phyloP scores from a whole-genome alignment of 371 early-diverging fungal genomes.

The Synchytrium microbalum region DNA sequence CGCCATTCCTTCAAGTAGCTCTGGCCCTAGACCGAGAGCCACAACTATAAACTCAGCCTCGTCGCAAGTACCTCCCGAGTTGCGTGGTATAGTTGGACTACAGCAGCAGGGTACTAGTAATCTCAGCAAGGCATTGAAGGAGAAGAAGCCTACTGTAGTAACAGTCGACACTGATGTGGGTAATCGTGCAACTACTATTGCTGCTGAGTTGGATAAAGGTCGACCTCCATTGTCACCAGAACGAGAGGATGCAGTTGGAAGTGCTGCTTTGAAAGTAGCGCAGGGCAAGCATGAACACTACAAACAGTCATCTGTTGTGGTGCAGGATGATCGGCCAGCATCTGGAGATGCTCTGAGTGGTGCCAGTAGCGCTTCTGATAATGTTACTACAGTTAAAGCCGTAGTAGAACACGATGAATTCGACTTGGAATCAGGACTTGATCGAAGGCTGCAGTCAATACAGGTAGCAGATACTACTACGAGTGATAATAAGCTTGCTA shows the following conservation, averaged over 20 bases:
- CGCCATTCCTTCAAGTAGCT: not conserved
- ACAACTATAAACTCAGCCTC: not conserved
- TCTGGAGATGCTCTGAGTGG: not conserved
- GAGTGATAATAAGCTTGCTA: too few species aligned
- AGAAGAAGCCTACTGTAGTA: too few species aligned
- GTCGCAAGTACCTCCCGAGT: not conserved
- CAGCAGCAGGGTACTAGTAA: not conserved
- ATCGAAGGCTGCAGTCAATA: not conserved
- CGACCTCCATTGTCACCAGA: not conserved
- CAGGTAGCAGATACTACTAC: not conserved
- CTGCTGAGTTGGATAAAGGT: not conserved
- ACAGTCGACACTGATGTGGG: not conserved
- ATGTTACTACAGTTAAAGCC: not conserved
- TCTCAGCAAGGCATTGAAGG: not conserved
- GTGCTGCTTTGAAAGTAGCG: too few species aligned
- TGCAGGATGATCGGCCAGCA: not conserved
- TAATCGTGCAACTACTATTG: not conserved
- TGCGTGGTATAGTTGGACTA: not conserved
- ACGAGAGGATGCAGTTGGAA: not conserved
- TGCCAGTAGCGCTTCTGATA: not conserved
- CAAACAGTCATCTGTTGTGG: not conserved
- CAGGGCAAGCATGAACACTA: too few species aligned
- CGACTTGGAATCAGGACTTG: constrained; percentile 7
- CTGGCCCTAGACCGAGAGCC: not conserved
- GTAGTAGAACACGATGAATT: constrained; percentile 1